These are phyloP conservation scores for Amanita brunnescens DNA, from an alignment of 768 basidiomycete genomes.

Conservation along the genomic window DNA sequence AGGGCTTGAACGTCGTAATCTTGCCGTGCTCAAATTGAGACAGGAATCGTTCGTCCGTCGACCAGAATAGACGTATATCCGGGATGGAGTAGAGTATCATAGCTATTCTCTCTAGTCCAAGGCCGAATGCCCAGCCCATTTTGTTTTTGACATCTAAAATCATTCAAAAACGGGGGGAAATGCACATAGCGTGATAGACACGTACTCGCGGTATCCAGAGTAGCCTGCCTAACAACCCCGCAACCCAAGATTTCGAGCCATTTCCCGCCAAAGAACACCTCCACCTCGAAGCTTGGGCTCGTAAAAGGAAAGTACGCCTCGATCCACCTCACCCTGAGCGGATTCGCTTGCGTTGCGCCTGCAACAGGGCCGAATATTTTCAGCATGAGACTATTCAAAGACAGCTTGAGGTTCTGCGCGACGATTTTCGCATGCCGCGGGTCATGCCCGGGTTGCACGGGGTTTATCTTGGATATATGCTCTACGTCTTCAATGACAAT, in stretches of 20 bases:
- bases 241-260: slow-evolving; percentile 97
- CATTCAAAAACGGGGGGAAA: slow-evolving; percentile 12
- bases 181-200: slow-evolving; percentile 13
- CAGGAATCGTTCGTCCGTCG: slow-evolving; percentile 76
- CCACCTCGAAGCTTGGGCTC: slow-evolving; percentile 95
- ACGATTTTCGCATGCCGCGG: slow-evolving; percentile 64
- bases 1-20: slow-evolving; percentile 80
- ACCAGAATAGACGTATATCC: slow-evolving; percentile 98
- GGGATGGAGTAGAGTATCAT: slow-evolving; percentile 98
- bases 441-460: slow-evolving; percentile 72
- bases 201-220: slow-evolving; percentile 80
- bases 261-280: slow-evolving; percentile 91
- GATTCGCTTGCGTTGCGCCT: slow-evolving; percentile 46
- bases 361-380: slow-evolving; percentile 64
- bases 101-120: slow-evolving; percentile 93
- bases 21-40: slow-evolving; percentile 73
- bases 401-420: slow-evolving; percentile 80
- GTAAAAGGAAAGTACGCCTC: slow-evolving; percentile 99
- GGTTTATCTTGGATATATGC: slow-evolving; percentile 65
- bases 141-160: slow-evolving; percentile 65
- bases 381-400: slow-evolving; percentile 79
- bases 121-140: slow-evolving; percentile 96
- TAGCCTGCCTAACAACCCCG: slow-evolving; percentile 86
- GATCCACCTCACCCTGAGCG: slow-evolving; percentile 91
- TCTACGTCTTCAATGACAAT: slow-evolving; percentile 86